Evolutionary conservation across 2,329 filamentous ascomycete genomes (phyloP).

Genomic region (Blastomyces gilchristii): DNA sequence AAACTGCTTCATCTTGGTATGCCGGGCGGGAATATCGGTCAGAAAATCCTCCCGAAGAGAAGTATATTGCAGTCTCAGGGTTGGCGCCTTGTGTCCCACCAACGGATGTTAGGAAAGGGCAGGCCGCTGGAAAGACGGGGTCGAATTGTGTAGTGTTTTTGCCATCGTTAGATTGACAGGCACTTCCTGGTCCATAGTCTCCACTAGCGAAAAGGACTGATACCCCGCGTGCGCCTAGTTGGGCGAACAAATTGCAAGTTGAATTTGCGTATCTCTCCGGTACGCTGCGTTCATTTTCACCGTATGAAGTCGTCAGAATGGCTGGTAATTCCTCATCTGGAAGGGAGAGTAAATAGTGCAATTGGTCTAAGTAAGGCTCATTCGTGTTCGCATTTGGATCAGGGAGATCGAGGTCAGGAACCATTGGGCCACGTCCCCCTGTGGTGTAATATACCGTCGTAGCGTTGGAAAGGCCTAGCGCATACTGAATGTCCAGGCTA

Average conservation of each 20-base stretch:
- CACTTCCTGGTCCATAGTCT: conserved; percentile 48
- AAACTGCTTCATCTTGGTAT: conserved; percentile 40
- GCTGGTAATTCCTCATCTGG: conserved; percentile 47
- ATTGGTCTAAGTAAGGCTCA: conserved; percentile 57
- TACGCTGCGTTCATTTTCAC: conserved; percentile 55
- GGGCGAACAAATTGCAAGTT: conserved; percentile 52
- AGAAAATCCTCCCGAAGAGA: conserved; percentile 44
- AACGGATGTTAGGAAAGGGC: conserved; percentile 54
- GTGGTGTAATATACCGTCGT: conserved; percentile 50
- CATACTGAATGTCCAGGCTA: conserved; percentile 54
- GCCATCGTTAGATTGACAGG: conserved; percentile 47
- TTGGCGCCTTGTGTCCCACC: conserved; percentile 46
- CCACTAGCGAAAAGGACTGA: conserved; percentile 55
- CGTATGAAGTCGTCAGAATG: conserved; percentile 60
- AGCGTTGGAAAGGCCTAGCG: conserved; percentile 46
- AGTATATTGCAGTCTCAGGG: conserved; percentile 46
- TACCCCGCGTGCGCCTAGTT: conserved; percentile 59
- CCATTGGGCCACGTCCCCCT: conserved; percentile 45
- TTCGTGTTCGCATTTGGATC: conserved; percentile 40
- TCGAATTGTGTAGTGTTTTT: conserved; percentile 43
- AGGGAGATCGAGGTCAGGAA: conserved; percentile 40
- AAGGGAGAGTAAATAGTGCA: conserved; percentile 49
- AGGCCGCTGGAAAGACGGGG: conserved; percentile 46
- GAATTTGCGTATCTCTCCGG: conserved; percentile 50
- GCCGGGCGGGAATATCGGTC: conserved; percentile 38